Evolutionary conservation across 2,329 filamentous ascomycete genomes (phyloP).

Genomic region (Arthrobotrys megalospora): DNA sequence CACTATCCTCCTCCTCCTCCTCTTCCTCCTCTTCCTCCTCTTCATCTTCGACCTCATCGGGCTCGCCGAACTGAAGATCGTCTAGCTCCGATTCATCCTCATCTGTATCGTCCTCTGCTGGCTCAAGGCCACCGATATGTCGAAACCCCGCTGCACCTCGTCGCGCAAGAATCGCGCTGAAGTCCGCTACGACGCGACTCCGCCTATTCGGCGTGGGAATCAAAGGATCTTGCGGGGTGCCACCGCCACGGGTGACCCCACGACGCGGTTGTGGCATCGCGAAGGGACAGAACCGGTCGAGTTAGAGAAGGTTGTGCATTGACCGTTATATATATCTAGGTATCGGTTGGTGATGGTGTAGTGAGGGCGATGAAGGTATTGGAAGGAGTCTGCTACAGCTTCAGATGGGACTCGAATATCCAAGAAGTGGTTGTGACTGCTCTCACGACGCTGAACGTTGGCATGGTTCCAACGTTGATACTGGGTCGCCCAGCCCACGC

Average conservation of each 20-base stretch:
- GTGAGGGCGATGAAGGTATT: slow-evolving; percentile 4
- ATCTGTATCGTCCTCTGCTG: slow-evolving; percentile 35
- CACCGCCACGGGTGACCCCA: slow-evolving; percentile 19
- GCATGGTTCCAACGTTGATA: slow-evolving; percentile 6
- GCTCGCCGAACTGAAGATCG: slow-evolving; percentile 14
- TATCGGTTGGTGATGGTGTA: background rate
- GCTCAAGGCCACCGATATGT: slow-evolving; percentile 54
- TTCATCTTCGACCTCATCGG: slow-evolving; percentile 29
- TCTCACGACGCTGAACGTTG: slow-evolving; percentile 6
- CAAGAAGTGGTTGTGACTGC: background rate
- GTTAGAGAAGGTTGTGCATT: slow-evolving; percentile 19
- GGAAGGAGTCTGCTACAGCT: background rate
- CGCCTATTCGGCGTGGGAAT: slow-evolving; percentile 21
- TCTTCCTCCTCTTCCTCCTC: slow-evolving; percentile 40
- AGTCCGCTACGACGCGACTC: slow-evolving; percentile 53
- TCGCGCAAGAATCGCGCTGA: slow-evolving; percentile 51
- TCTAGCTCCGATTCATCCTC: slow-evolving; percentile 33
- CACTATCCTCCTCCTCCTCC: slow-evolving; percentile 34
- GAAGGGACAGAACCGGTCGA: background rate
- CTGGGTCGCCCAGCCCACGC: background rate
- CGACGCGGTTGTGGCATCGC: slow-evolving; percentile 50
- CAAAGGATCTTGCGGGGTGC: slow-evolving; percentile 8
- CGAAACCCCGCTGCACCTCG: slow-evolving; percentile 53
- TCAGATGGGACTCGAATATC: background rate
- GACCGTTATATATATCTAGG: background rate